Evolutionary conservation across 2,329 filamentous ascomycete genomes (phyloP).

Genomic region (Fusarium sarcochroum): DNA sequence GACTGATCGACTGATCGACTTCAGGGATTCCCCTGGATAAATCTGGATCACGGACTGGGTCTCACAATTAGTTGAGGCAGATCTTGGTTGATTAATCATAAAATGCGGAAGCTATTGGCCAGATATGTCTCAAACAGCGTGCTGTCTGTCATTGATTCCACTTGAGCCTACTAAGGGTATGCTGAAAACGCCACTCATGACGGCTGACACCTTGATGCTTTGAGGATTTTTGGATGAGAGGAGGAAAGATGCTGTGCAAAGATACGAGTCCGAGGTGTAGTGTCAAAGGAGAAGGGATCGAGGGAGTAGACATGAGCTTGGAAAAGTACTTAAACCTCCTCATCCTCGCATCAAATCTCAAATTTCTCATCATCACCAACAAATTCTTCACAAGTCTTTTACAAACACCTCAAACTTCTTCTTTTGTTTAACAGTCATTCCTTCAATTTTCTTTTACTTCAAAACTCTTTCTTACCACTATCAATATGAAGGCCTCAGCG

Average conservation of each 20-base stretch:
- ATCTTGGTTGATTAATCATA: neutral
- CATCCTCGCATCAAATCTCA: neutral
- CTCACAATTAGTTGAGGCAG: neutral
- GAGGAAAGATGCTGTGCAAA: neutral
- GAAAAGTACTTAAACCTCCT: neutral
- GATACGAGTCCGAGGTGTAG: too few relatives aligned
- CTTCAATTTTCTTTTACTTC: neutral
- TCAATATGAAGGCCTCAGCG: slow-evolving; percentile 1
- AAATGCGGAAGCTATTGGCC: neutral
- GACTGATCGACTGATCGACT: neutral
- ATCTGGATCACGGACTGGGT: neutral
- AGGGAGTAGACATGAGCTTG: neutral
- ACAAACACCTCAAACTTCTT: neutral
- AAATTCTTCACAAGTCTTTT: neutral
- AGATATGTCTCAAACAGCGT: neutral
- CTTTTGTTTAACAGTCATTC: neutral
- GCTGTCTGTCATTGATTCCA: neutral
- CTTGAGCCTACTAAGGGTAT: neutral
- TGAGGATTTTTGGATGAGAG: neutral
- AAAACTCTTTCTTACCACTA: neutral
- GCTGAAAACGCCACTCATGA: neutral
- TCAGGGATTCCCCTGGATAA: neutral
- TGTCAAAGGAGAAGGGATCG: too few relatives aligned
- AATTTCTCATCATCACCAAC: neutral
- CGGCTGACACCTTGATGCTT: neutral